These are phyloP conservation scores for Aspergillus tanneri DNA, from an alignment of 2,329 filamentous ascomycete species.

Conservation along the genomic window DNA sequence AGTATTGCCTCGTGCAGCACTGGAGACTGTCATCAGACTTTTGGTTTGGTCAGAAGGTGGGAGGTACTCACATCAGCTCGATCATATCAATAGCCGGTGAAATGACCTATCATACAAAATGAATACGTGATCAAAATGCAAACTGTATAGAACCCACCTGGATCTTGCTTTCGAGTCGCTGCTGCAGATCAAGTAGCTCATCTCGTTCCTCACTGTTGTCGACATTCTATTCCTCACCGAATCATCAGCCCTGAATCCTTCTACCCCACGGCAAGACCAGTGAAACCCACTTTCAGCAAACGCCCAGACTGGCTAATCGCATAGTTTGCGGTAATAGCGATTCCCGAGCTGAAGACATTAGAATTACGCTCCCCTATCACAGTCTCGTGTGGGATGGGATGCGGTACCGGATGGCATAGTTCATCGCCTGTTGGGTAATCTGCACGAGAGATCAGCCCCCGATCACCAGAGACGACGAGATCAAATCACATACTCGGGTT, in stretches of 20 bases:
- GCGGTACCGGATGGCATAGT: slow-evolving; percentile 79
- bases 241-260: slow-evolving; percentile 6
- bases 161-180: slow-evolving; percentile 79
- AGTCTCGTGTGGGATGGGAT: neutral
- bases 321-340: slow-evolving; percentile 80
- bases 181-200: slow-evolving; percentile 71
- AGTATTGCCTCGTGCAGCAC: slow-evolving; percentile 71
- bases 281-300: slow-evolving; percentile 61
- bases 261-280: neutral
- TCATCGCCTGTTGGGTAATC: slow-evolving; percentile 78
- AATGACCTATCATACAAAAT: slow-evolving; percentile 60
- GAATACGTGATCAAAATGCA: slow-evolving; percentile 5
- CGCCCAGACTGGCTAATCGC: slow-evolving; percentile 79
- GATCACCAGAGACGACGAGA: neutral
- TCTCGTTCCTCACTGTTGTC: slow-evolving; percentile 65
- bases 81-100: slow-evolving; percentile 90
- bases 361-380: slow-evolving; percentile 17
- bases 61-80: slow-evolving; percentile 68
- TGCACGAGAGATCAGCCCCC: slow-evolving; percentile 30
- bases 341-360: slow-evolving; percentile 59
- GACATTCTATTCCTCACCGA: slow-evolving; percentile 53
- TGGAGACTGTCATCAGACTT: slow-evolving; percentile 22
- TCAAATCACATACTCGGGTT: slow-evolving; percentile 50
- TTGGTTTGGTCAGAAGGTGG: neutral
- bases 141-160: slow-evolving; percentile 53